Conservation (phyloP, 225 moss, liverwort and hornwort genomes). For the Antitrichia curtipendula region DNA sequence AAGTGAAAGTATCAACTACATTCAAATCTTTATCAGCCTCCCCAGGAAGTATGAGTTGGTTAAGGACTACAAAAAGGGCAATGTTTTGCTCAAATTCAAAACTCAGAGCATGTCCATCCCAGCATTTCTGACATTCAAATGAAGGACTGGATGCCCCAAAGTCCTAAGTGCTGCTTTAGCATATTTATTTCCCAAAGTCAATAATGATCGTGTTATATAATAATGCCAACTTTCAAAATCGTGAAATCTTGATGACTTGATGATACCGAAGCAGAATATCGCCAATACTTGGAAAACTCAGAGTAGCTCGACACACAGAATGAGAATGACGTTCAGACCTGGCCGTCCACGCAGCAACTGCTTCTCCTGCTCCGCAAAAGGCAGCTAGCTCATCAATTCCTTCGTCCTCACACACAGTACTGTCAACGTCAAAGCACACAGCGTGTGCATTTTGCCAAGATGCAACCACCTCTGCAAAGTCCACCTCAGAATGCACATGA, state of each 20-base stretch:
- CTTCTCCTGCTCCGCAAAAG: slow-evolving; percentile 80
- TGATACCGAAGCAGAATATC: too few species aligned
- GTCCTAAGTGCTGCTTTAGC: not conserved
- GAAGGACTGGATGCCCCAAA: not conserved
- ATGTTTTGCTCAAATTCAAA: not conserved
- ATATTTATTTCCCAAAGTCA: not conserved
- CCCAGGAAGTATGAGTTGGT: not conserved
- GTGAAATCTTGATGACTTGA: too few species aligned
- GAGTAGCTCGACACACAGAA: not conserved
- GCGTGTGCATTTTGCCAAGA: slow-evolving; percentile 65
- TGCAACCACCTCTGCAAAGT: slow-evolving; percentile 38
- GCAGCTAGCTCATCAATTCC: slow-evolving; percentile 84
- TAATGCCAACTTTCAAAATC: not conserved
- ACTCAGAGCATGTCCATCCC: not conserved
- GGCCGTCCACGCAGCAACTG: slow-evolving; percentile 79
- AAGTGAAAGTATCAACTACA: not conserved
- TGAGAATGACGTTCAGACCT: slow-evolving; percentile 28
- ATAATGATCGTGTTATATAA: not conserved
- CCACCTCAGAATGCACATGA: not conserved
- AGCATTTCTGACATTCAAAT: not conserved
- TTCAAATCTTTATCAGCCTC: not conserved
- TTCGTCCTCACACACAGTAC: slow-evolving; percentile 82
- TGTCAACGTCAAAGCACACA: slow-evolving; percentile 90
- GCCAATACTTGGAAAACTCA: not conserved
- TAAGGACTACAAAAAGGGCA: not conserved